Base-by-base conservation (phyloP, 495 filamentous ascomycete genomes). In the Pyronema omphalodes region DNA sequence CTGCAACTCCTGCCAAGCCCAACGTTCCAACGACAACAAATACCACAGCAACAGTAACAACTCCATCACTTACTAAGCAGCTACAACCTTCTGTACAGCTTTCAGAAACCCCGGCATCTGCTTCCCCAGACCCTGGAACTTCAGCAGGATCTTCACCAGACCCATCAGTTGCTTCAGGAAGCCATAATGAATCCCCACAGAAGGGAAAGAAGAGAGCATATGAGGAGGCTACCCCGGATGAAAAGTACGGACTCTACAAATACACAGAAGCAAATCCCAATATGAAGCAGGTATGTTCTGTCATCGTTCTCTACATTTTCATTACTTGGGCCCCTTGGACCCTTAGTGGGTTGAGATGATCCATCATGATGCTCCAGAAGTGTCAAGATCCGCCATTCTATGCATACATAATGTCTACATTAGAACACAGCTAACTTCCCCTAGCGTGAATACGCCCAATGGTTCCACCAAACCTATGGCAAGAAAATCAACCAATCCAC, bases 401-500 rank as follows among this genome's bases (percentile, higher is more conserved):
- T 14, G 14, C n/a, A 14, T 14, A 9, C 50, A 12, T 11, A 49
- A 47, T 19, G 15, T 47, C 12, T 23, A 47, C 37, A 54, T n/a
- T n/a, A n/a, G n/a, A 35, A 48, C 6, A 9, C 40, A 50, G 12
- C 17, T n/a, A 48, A 40, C 36, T 36, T 35, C 52, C 29, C 19
- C 41, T 41, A 64, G 61, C 55, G 61, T 55, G 61, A 64, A 43
- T 55, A 63, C 46, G 61, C 60, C 46, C 60, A 64, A 51, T 64
- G 61, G 61, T 64, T 64, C 52, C 50, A 57, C 35, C 40, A 43
- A 19, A 58, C 57, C 18, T 64, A 60, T 37, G 57, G 59, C 34
- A 63, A 63, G 50, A 53, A 55, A n/a, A 64, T 64, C 47, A 64
- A 64, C 52, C 61, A 64, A 51, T 63, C 60, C 8, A 64, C 61